Percentiles rank a stretch among this genome's conserved stretches.
These are phyloP conservation scores for Zygoascus sp. DNA, from an alignment of 1,139 yeast genomes.

Conservation along the genomic window DNA sequence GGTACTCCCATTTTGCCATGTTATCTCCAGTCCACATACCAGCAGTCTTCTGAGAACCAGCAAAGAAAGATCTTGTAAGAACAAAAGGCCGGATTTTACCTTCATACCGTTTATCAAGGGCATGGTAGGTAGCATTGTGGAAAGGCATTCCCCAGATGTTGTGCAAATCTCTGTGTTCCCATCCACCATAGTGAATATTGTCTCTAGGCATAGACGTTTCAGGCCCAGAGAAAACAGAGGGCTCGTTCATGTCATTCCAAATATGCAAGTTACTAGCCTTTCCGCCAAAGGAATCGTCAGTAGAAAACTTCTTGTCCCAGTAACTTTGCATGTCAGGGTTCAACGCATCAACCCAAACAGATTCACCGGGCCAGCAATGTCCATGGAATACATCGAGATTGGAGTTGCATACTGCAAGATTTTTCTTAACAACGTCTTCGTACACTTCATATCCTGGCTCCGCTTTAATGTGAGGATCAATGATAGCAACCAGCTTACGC, in stretches of 20 bases:
- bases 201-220: slow-evolving; percentile 88
- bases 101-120: slow-evolving; percentile 53
- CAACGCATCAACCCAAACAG: slow-evolving; percentile 86
- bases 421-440: slow-evolving; percentile 42
- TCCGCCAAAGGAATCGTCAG: slow-evolving; percentile 46
- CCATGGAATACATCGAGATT: slow-evolving; percentile 61
- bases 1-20: slow-evolving; percentile 86
- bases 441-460: slow-evolving; percentile 59
- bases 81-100: slow-evolving; percentile 71
- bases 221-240: slow-evolving; percentile 91
- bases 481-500: slow-evolving; percentile 74
- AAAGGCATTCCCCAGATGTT: slow-evolving; percentile 75
- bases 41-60: slow-evolving; percentile 88
- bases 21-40: slow-evolving; percentile 99
- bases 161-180: slow-evolving; percentile 90
- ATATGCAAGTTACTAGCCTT: slow-evolving; percentile 60
- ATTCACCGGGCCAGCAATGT: slow-evolving; percentile 98
- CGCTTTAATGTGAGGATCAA: slow-evolving; percentile 85
- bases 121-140: slow-evolving; percentile 73
- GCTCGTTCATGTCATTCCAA: slow-evolving; percentile 99
- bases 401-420: slow-evolving; percentile 42
- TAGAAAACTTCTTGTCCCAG: slow-evolving; percentile 53
- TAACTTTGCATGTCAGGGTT: slow-evolving; percentile 55
- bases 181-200: slow-evolving; percentile 66
- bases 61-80: slow-evolving; percentile 78